Conservation (phyloP, 495 filamentous ascomycete genomes). For the Penicillium ochrochloron region DNA sequence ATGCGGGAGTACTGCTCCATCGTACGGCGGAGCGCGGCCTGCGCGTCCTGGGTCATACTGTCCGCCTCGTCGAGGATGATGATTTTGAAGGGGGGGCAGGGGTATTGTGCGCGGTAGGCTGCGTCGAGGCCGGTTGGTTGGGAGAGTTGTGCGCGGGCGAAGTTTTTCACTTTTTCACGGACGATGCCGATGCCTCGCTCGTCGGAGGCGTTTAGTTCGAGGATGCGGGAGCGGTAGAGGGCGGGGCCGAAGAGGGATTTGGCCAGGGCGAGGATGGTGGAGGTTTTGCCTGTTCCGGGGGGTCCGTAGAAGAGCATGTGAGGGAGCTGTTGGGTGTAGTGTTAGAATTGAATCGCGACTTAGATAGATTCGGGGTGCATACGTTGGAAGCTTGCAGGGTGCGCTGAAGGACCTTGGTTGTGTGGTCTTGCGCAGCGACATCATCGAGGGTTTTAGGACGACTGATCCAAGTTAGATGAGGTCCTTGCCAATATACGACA, state of each 20-base stretch:
- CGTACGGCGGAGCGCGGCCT: slow-evolving; percentile 86
- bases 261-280: slow-evolving; percentile 92
- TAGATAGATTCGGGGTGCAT: slow-evolving; percentile 24
- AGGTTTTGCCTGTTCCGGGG: slow-evolving; percentile 98
- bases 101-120: slow-evolving; percentile 75
- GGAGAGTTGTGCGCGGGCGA: slow-evolving; percentile 90
- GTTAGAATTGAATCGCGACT: background rate
- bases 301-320: slow-evolving; percentile 99
- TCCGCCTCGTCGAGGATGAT: slow-evolving; percentile 98
- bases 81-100: slow-evolving; percentile 98
- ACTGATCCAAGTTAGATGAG: slow-evolving; percentile 49
- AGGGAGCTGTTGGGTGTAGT: slow-evolving; percentile 64
- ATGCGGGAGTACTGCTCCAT: slow-evolving; percentile 99
- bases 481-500: background rate
- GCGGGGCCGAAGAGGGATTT: slow-evolving; percentile 98
- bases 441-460: slow-evolving; percentile 92
- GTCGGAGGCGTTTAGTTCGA: slow-evolving; percentile 98
- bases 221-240: slow-evolving; percentile 88
- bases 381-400: slow-evolving; percentile 95
- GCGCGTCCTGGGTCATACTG: slow-evolving; percentile 98
- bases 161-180: slow-evolving; percentile 98
- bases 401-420: slow-evolving; percentile 86
- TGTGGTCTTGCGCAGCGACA: slow-evolving; percentile 98
- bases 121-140: slow-evolving; percentile 67
- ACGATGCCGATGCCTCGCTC: slow-evolving; percentile 97